Evolutionary conservation across 2,329 filamentous ascomycete genomes (phyloP).

Genomic region (Ceratocystis eucalypticola): DNA sequence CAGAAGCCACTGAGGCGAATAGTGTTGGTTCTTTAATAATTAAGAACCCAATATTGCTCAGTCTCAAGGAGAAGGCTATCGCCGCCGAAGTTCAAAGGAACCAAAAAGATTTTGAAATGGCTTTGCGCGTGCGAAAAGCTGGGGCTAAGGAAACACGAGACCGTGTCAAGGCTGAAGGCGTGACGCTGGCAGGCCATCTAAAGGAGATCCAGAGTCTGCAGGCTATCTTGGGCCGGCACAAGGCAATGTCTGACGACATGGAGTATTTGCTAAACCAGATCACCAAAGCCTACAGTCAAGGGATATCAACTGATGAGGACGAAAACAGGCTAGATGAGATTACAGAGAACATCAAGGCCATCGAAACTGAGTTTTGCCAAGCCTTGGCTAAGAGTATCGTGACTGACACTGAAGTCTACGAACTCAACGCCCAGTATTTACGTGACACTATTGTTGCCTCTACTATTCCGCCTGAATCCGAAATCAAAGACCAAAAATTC

Average conservation of each 20-base stretch:
- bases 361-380: constrained; percentile 13
- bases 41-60: constrained; percentile 26
- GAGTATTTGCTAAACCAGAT: constrained; percentile 36
- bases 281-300: constrained; percentile 37
- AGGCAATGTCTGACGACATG: constrained; percentile 31
- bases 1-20: constrained; percentile 18
- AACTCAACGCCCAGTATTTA: constrained; percentile 11
- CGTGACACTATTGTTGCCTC: constrained; percentile 9
- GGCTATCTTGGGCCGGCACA: constrained; percentile 32
- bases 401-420: constrained; percentile 7
- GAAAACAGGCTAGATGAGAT: constrained; percentile 38
- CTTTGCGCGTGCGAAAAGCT: constrained; percentile 33
- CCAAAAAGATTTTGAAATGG: constrained; percentile 34
- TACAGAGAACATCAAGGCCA: constrained; percentile 28
- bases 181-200: constrained; percentile 34
- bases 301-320: constrained; percentile 38
- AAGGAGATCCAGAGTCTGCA: constrained; percentile 32
- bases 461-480: constrained; percentile 6
- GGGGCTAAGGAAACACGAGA: constrained; percentile 32
- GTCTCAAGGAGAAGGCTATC: constrained; percentile 29
- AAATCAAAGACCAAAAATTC: neutral
- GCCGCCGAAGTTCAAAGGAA: constrained; percentile 35
- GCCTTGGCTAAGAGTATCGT: constrained; percentile 9
- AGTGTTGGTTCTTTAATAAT: constrained; percentile 23
- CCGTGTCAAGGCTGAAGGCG: constrained; percentile 38